These are phyloP conservation scores for Trichoderma koningiopsis DNA, from an alignment of 2,329 filamentous ascomycete species.

Conservation along the genomic window DNA sequence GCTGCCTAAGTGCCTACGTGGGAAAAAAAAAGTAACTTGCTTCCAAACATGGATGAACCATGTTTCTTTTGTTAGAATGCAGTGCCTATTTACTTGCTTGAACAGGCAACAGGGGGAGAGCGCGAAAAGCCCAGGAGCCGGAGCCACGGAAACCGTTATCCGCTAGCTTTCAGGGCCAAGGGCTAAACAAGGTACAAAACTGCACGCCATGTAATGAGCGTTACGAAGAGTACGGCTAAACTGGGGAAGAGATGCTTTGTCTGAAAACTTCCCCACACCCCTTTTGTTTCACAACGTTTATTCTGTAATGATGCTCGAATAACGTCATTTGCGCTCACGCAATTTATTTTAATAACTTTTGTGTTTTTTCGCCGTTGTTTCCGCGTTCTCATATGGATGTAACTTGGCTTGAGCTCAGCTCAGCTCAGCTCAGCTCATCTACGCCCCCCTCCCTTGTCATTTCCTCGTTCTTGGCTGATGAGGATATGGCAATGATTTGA, in stretches of 20 bases:
- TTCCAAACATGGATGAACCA: not conserved
- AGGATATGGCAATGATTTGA: not conserved
- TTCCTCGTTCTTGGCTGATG: not conserved
- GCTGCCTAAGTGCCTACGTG: not conserved
- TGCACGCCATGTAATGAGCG: too few relatives aligned
- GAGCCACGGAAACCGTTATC: not conserved
- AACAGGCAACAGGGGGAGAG: not conserved
- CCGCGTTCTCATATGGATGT: not conserved
- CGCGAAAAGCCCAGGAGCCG: not conserved
- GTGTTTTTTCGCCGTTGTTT: not conserved
- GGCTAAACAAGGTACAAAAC: not conserved
- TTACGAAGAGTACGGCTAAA: too few relatives aligned
- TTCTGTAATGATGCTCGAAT: not conserved
- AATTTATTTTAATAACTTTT: not conserved
- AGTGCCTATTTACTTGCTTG: not conserved
- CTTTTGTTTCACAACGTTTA: not conserved
- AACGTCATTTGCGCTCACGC: not conserved
- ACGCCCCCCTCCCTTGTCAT: not conserved
- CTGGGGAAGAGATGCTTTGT: too few relatives aligned
- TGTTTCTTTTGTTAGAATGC: not conserved
- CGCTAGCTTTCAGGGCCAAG: not conserved
- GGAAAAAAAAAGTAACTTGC: not conserved
- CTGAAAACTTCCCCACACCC: not conserved
- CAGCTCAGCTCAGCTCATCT: not conserved
- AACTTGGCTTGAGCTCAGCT: not conserved